Base-by-base conservation (phyloP, 495 filamentous ascomycete genomes). In the Clohesyomyces aquaticus region DNA sequence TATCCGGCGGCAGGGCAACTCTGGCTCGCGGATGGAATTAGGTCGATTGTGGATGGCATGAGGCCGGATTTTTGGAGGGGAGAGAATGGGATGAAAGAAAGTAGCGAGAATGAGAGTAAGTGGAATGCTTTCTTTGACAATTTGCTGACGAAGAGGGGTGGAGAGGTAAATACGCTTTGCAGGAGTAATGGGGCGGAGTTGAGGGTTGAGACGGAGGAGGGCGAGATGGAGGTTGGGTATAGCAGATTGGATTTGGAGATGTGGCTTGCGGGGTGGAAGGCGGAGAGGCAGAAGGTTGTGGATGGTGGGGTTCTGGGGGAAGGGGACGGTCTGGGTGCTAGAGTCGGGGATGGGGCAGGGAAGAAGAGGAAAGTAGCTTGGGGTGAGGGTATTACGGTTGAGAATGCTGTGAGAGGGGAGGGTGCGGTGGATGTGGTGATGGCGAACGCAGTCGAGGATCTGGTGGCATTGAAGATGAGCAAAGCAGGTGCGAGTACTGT, bases 241-340 rank as follows among this genome's bases (percentile, higher is more conserved):
- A 32, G 38, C 3, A 12, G n/a, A 25, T 23, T 9, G 3, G 53
- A 56, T 56, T n/a, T 56, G 32, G 38, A 23, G 53, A 35, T 43
- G 29, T 56, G 53, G 53, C n/a, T 56, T 43, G 53, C 29, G 12
- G 29, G n/a, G 18, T 56, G 53, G 53, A 43, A 18, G n/a, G 35
- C 22, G 22, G 28, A 26, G 6, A 56, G 53, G 18, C 45, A 47
- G 45, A 47, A 4, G 6, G 32, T 6, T 38, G 32, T 6, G 32
- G 32, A 14, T 38, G 32, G 14, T 38, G 32, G 14, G 6, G 32
- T 38, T 6, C 14, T 38, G 32, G 32, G 6, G 32, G 32, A 38
- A 14, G 14, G 14, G 32, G 32, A 6, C 32, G 14, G 14, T 6
- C 32, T 6, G 32, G 32, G 6, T 38, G 32, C 32, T 38, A 14